Conservation (phyloP, 2,329 filamentous ascomycete genomes). For the Aspergillus phoenicis region DNA sequence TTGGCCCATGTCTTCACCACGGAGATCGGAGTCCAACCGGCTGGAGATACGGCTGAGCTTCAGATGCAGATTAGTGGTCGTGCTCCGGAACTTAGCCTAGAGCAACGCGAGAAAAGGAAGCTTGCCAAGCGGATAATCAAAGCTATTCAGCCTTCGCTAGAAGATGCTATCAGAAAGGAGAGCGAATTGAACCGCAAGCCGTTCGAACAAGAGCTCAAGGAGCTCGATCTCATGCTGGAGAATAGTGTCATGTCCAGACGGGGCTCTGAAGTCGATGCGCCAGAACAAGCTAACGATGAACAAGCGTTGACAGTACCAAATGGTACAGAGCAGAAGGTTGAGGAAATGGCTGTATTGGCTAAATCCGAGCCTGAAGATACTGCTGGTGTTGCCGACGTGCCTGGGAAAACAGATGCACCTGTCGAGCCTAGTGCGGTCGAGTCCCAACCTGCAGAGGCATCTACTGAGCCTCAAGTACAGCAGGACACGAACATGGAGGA, state of each 20-base stretch:
- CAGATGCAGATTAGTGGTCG: constrained; percentile 56
- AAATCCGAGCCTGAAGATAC: constrained; percentile 32
- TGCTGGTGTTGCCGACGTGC: constrained; percentile 14
- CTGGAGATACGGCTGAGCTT: constrained; percentile 48
- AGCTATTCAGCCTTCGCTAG: constrained; percentile 74
- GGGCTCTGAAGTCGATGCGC: constrained; percentile 51
- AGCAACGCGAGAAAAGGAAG: constrained; percentile 78
- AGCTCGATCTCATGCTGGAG: constrained; percentile 74
- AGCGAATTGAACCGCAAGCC: constrained; percentile 75
- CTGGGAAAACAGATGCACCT: constrained; percentile 14
- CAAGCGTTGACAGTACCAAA: constrained; percentile 49
- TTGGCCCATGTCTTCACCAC: constrained; percentile 59
- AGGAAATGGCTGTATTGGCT: constrained; percentile 24
- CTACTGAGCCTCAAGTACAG: constrained; percentile 7
- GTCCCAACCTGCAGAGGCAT: constrained; percentile 11
- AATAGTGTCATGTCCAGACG: constrained; percentile 61
- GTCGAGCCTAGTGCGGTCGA: constrained; percentile 20
- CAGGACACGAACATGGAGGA: constrained; percentile 5
- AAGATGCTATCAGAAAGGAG: constrained; percentile 76
- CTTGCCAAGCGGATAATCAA: constrained; percentile 90
- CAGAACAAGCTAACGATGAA: constrained; percentile 45
- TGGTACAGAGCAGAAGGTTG: constrained; percentile 32
- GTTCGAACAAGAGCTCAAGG: constrained; percentile 68
- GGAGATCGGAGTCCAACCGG: constrained; percentile 54
- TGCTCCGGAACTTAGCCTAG: constrained; percentile 52